phyloP scores from a whole-genome alignment of 805 yeast species.

The Hanseniaspora vineae region DNA sequence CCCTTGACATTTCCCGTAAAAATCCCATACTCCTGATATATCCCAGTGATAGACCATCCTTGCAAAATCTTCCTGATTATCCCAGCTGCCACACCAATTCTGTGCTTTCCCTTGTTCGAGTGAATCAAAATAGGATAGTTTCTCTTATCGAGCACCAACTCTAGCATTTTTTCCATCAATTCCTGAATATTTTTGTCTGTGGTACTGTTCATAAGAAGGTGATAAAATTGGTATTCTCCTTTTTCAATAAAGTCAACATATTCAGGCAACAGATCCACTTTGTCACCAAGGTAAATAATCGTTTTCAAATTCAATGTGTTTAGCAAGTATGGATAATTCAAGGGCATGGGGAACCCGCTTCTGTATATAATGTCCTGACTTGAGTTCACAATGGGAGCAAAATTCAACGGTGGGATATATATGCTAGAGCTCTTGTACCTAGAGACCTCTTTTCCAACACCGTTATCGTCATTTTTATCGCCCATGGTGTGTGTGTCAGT shows the following conservation, averaged over 20 bases:
- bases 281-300: conserved; percentile 75
- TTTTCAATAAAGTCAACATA: conserved; percentile 57
- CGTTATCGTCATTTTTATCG: not conserved
- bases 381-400: conserved; percentile 47
- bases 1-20: conserved; percentile 84
- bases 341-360: conserved; percentile 87
- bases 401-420: conserved; percentile 84
- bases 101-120: conserved; percentile 94
- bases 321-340: conserved; percentile 67
- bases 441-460: not conserved
- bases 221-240: conserved; percentile 41
- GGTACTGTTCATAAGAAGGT: conserved; percentile 56
- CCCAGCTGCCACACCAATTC: conserved; percentile 92
- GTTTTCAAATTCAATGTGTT: conserved; percentile 56
- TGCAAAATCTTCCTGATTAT: conserved; percentile 73
- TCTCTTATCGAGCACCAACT: conserved; percentile 42
- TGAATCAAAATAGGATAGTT: conserved; percentile 85
- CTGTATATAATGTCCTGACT: conserved; percentile 61
- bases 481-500: not conserved
- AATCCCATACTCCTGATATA: conserved; percentile 85
- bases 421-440: not conserved
- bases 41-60: conserved; percentile 89
- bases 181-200: conserved; percentile 57
- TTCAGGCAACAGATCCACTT: conserved; percentile 31
- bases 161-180: conserved; percentile 43